Conservation (phyloP, 1,284 basidiomycete species). For the Boletus sp. region DNA sequence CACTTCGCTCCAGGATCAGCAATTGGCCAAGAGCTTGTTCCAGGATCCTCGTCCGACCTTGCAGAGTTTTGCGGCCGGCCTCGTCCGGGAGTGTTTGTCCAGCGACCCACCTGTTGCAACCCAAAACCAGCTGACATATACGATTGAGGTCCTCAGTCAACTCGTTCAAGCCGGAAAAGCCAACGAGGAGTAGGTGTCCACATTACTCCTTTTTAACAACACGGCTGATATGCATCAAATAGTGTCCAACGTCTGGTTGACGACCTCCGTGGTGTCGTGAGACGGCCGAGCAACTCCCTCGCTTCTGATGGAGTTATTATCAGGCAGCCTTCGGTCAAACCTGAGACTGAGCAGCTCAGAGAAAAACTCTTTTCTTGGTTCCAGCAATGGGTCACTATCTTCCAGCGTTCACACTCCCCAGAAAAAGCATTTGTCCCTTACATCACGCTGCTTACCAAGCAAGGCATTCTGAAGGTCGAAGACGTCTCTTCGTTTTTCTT, state of each 20-base stretch:
- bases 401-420: conserved; percentile 83
- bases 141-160: conserved; percentile 80
- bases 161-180: conserved; percentile 71
- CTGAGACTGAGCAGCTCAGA: conserved; percentile 66
- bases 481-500: conserved; percentile 98
- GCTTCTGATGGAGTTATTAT: conserved; percentile 36
- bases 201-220: not conserved
- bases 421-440: conserved; percentile 98
- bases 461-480: conserved; percentile 94
- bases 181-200: conserved; percentile 68
- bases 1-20: conserved; percentile 80
- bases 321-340: conserved; percentile 53
- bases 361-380: conserved; percentile 74
- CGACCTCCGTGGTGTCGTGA: conserved; percentile 64
- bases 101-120: conserved; percentile 75
- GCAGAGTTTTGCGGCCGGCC: conserved; percentile 78
- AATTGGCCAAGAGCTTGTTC: conserved; percentile 85
- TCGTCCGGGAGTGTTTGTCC: conserved; percentile 85
- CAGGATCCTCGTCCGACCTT: conserved; percentile 76
- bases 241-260: conserved; percentile 62
- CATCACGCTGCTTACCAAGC: conserved; percentile 93
- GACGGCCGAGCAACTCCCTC: conserved; percentile 35
- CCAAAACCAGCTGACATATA: conserved; percentile 75
- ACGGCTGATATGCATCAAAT: conserved; percentile 11
- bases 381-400: conserved; percentile 94